Evolutionary conservation across 2,329 filamentous ascomycete species (phyloP), one percentile per base, ranked within the genome.

Genomic region (Aspergillus arachidicola): DNA sequence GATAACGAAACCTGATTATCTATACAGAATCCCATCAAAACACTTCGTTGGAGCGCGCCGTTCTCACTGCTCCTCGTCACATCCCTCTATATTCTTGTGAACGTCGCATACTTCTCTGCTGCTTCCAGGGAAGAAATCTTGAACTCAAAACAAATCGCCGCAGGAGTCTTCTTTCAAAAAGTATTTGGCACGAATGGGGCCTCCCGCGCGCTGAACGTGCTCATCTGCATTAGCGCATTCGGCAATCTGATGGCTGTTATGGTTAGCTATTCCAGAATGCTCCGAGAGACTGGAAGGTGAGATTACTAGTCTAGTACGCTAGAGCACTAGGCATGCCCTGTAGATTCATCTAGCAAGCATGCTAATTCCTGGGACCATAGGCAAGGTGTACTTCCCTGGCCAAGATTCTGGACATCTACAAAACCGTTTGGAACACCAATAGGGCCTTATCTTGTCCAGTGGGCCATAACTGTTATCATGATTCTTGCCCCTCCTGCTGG

Each of bases 391-490:
- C 78, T 89, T 1, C 87, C 87, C 0, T 89, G 75, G n/a, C 82
- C 87, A 1, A 73, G 75, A 1, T 86, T 89, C 64, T 90, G 87
- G 87, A 86, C 85, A 0, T 87, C 85, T 0, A 89, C 87, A 0
- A 82, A 80, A 60, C 88, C 87, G 0, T 89, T 89, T 61, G 87
- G 87, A 2, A 90, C 88, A 0, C 87, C 87, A 0, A 69, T 88
- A 0, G 87, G 86, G 0, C 86, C 87, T 0, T 88, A 88, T 64
- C 58, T 82, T 2, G 66, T 89, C 4, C 86, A 87, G 70, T 89
- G 85, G 84, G 68, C 68, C 0, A 72, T 87, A 62, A 89, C 87
- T 0, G 71, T 86, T 2, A 68, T 89, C 51, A 87, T 89, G 84
- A 88, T 89, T 41, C 70, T 86, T 0, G 86, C 84, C 0, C 83